Percentiles rank a stretch among this genome's conserved stretches.
These are phyloP conservation scores for Exidia glandulosa DNA, from an alignment of 768 basidiomycete species.

Conservation along the genomic window DNA sequence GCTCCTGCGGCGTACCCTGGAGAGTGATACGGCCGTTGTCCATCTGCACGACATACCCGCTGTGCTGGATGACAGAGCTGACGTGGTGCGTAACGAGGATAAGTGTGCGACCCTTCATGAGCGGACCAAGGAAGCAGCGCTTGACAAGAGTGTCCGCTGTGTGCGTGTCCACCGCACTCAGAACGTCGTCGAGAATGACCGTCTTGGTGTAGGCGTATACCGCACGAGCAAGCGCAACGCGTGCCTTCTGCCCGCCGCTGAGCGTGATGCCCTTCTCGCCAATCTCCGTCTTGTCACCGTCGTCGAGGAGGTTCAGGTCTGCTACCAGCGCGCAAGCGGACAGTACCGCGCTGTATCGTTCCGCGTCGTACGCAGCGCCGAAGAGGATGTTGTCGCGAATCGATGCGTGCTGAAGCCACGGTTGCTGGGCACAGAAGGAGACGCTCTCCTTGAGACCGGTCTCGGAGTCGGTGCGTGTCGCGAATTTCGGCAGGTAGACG, in stretches of 20 bases:
- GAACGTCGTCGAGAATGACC: constrained; percentile 20
- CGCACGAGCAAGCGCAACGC: constrained; percentile 70
- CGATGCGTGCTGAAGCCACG: constrained; percentile 63
- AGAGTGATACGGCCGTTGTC: constrained; percentile 71
- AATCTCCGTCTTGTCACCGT: constrained; percentile 48
- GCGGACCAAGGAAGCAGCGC: constrained; percentile 48
- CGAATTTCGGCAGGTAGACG: constrained; percentile 22
- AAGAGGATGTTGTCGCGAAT: constrained; percentile 78
- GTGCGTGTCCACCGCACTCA: constrained; percentile 62
- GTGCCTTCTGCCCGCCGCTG: constrained; percentile 65
- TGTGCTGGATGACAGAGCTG: constrained; percentile 67
- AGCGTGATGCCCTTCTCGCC: constrained; percentile 65
- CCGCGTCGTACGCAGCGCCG: constrained; percentile 35
- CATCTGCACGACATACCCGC: constrained; percentile 65
- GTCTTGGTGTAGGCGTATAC: constrained; percentile 60
- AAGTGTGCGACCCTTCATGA: constrained; percentile 57
- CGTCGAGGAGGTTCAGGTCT: constrained; percentile 61
- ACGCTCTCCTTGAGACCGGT: constrained; percentile 31
- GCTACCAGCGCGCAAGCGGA: constrained; percentile 61
- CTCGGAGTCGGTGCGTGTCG: constrained; percentile 16
- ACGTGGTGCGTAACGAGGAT: constrained; percentile 81
- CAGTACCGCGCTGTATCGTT: constrained; percentile 53
- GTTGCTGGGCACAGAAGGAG: constrained; percentile 66
- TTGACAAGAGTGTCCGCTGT: constrained; percentile 60
- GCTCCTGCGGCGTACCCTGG: constrained; percentile 56